A percentile compares a stretch with the other conserved stretches of the same genome.
Conservation (phyloP, 148 eudicot genomes). For the Limonium bicolor region DNA sequence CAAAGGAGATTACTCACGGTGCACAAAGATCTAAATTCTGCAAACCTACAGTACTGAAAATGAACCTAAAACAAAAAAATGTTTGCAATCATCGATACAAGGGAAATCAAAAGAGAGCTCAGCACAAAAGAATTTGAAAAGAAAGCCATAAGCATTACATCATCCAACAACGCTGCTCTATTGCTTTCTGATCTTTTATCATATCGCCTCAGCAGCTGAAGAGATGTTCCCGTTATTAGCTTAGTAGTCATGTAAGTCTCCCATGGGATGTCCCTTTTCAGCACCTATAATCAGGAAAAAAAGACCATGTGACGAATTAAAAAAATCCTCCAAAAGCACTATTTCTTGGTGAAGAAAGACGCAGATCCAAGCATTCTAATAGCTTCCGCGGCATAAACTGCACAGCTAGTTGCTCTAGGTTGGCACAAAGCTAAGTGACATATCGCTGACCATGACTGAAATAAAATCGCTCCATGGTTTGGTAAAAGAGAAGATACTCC, state of each 20-base stretch:
- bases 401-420: not conserved
- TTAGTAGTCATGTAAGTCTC: conserved; percentile 94
- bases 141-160: conserved; percentile 30
- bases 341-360: not conserved
- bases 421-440: not conserved
- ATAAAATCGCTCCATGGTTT: not conserved
- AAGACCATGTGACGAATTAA: not conserved
- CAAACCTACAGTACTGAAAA: too few species aligned
- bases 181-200: conserved; percentile 67
- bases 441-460: not conserved
- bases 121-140: not conserved
- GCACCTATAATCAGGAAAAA: conserved; percentile 32
- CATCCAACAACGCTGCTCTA: conserved; percentile 75
- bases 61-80: too few species aligned
- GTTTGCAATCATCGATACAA: not conserved
- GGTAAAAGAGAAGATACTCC: too few species aligned
- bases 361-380: not conserved
- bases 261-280: conserved; percentile 94
- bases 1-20: not conserved
- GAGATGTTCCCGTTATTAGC: conserved; percentile 74
- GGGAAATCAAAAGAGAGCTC: not conserved
- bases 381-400: not conserved
- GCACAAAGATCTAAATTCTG: not conserved
- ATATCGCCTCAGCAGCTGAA: conserved; percentile 81
- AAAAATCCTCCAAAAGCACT: not conserved